Base-by-base conservation (phyloP, 805 yeast species). In the Wickerhamomyces tratensis region DNA sequence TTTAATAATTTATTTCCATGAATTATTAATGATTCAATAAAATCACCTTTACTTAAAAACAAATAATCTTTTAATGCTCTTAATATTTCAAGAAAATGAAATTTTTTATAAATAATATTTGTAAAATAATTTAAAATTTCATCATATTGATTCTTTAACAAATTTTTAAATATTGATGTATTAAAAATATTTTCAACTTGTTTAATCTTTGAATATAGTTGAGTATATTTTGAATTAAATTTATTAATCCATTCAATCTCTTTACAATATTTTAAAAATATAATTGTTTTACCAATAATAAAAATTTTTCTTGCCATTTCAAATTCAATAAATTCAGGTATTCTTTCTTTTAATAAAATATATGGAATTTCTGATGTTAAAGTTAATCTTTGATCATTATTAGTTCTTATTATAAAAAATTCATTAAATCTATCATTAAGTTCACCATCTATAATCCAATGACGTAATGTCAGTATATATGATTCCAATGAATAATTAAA, bases 41-140 rank as follows among this genome's bases (percentile, higher is more conserved):
- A 83, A 57, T 91, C 96, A n/a, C 91, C 86, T 43, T 74, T 77
- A 6, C 79, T 76, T 69, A 86, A 78, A 36, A 93, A 59, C 51
- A 88, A 64, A 44, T 82, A 76, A 45, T 74, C 75, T 46, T 82
- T 82, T 43, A 86, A 64, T 38, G 79, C 79, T 6, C 58, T 55
- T n/a, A 91, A 56, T 49, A 84, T 86, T 10, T 65, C 60, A 35
- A 65, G 61, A 34, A 82, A 58, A 35, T 70, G 61, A 49, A 69
- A 72, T 46, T 77, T 75, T 2, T 63, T 62, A 41, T 72, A 67
- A 3, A 88, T 51, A 4, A 76, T 57, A 10, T 59, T 46, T 25
- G 77, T 73, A 39, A 84, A 67, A 46, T 67, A 75, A 33, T 70
- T 64, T 1, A 77, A 59, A 3, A 80, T 70, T 47, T 79, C 82